Base-by-base conservation (phyloP, 106 monocot genomes). In the Dioscorea zingiberensis region DNA sequence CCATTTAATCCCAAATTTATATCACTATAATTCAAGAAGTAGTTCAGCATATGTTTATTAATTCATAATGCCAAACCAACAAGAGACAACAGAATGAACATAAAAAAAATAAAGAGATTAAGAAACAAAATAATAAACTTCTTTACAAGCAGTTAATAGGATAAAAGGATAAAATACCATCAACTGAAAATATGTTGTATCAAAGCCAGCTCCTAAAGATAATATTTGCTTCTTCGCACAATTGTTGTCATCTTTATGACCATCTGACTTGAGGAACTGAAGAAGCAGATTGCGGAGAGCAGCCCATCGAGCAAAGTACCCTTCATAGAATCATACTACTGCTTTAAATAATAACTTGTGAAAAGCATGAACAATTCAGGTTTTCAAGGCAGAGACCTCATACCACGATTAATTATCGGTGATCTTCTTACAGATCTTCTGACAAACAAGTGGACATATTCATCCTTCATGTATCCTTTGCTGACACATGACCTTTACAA, bases 381-480 rank as follows among this genome's bases (percentile, higher is more conserved):
- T 38, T 38, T 38, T 38, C n/a, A 38, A 10, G 38, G 38, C 0
- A 38, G 38, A 38, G 38, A 38, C 8, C 15, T 51, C 55, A 55
- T 71, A 97, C 95, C 95, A 47, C 97, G 88, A 54, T 98, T 98
- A 67, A 98, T 98, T 62, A 98, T 98, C 17, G 97, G 97, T 48
- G 97, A 84, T 59, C 97, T 83, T 48, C 77, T 77, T 23, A 84
- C 53, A 21, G 91, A 78, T 64, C 77, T 88, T 71, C 86, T 77
- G 16, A 98, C 92, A 61, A 98, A 98, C 17, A 92, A 70, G 46
- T 89, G 88, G 25, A 98, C 86, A 62, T 77, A 98, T 10, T 93
- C 81, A 77, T 98, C 97, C 69, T 88, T 89, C 77, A 98, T 93
- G 66, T 98, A 98, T 54, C 97, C 92, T 68, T 98, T 98, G 27